These are phyloP conservation scores for Ciborinia camelliae DNA, from an alignment of 2,329 filamentous ascomycete genomes.

Conservation along the genomic window DNA sequence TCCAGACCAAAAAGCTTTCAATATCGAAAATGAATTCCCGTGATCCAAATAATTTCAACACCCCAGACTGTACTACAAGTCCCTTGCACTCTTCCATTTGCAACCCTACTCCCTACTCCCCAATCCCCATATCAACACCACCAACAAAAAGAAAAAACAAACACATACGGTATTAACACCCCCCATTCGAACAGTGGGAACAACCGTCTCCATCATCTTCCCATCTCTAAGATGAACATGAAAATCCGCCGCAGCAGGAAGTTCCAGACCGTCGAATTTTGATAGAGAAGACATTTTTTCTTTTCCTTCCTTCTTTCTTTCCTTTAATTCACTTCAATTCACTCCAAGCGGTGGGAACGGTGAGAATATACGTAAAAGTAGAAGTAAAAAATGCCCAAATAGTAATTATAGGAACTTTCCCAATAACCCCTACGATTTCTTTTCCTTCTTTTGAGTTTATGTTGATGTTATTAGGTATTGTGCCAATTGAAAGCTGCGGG, in stretches of 20 bases:
- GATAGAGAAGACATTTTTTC: slow-evolving; percentile 5
- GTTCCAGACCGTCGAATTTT: slow-evolving; percentile 40
- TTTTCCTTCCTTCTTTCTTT: not conserved
- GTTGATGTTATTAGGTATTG: too few relatives aligned
- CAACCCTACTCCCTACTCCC: not conserved
- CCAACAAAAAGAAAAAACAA: not conserved
- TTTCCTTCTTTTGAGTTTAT: not conserved
- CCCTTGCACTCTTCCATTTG: not conserved
- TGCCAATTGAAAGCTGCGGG: too few relatives aligned
- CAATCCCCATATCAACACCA: not conserved
- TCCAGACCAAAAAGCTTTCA: not conserved
- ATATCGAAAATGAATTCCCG: not conserved
- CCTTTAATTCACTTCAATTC: not conserved
- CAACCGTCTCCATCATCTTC: slow-evolving; percentile 58
- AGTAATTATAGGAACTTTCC: not conserved
- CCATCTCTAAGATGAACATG: slow-evolving; percentile 25
- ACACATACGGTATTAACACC: slow-evolving; percentile 54
- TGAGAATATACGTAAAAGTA: not conserved
- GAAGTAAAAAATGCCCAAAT: not conserved
- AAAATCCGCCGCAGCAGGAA: slow-evolving; percentile 63
- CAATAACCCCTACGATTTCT: not conserved
- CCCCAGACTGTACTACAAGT: not conserved
- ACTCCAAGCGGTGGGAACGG: too few relatives aligned
- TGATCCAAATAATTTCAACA: not conserved
- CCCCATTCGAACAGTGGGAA: slow-evolving; percentile 54